Percentiles rank a stretch among this genome's conserved stretches.
Conservation (phyloP, 2,329 filamentous ascomycete genomes). For the Paracamarosporium sp. region DNA sequence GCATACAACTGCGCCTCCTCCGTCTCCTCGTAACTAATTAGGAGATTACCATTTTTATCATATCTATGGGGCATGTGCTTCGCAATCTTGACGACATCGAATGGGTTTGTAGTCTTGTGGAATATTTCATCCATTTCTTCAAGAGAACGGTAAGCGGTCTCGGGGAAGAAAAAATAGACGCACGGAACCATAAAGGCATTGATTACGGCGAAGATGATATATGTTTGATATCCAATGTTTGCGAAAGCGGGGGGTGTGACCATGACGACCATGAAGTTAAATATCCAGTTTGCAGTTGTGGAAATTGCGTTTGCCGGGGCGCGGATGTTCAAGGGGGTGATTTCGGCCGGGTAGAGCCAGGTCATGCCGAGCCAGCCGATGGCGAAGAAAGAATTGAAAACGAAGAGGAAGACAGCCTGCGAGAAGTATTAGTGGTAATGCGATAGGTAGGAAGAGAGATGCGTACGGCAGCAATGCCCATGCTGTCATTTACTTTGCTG, state of each 20-base stretch:
- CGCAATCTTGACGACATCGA: conserved; percentile 59
- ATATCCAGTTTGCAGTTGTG: conserved; percentile 89
- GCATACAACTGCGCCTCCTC: conserved; percentile 37
- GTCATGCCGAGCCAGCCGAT: conserved; percentile 77
- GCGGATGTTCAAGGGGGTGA: conserved; percentile 87
- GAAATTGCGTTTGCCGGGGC: conserved; percentile 86
- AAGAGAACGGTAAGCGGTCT: conserved; percentile 59
- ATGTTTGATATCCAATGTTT: conserved; percentile 62
- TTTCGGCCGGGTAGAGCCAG: conserved; percentile 72
- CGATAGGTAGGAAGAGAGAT: not conserved
- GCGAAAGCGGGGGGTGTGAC: conserved; percentile 67
- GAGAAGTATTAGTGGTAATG: conserved; percentile 19
- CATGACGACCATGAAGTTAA: conserved; percentile 68
- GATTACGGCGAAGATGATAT: conserved; percentile 64
- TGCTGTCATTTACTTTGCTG: conserved; percentile 29
- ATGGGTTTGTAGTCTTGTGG: conserved; percentile 59
- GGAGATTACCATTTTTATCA: conserved; percentile 64
- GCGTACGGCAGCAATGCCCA: conserved; percentile 59
- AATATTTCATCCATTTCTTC: conserved; percentile 66
- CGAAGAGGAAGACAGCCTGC: conserved; percentile 80
- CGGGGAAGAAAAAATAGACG: conserved; percentile 68
- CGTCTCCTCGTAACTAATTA: conserved; percentile 58
- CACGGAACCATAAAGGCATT: conserved; percentile 63
- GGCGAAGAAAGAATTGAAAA: conserved; percentile 93
- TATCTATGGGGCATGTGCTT: conserved; percentile 61